Evolutionary conservation across 345 rosid species (phyloP).

Genomic region (Arabis alpina): DNA sequence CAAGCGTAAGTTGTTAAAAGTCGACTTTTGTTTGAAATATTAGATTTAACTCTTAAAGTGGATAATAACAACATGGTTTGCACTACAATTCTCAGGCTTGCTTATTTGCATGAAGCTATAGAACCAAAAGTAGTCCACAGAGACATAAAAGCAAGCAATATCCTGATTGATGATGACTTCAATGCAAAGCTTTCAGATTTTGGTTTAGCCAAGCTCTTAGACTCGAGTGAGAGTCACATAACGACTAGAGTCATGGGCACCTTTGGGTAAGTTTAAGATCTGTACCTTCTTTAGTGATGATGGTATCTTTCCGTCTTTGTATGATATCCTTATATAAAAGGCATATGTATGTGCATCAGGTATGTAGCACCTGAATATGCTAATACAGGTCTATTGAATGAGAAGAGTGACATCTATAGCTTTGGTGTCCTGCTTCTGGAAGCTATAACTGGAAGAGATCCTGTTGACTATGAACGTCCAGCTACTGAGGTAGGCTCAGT

Average conservation of each 20-base stretch:
- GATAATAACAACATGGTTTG: conserved; percentile 13
- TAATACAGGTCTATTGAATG: conserved; percentile 83
- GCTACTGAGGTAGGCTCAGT: conserved; percentile 67
- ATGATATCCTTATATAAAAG: background rate
- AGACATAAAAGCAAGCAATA: conserved; percentile 97
- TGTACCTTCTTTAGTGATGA: background rate
- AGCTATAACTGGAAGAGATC: conserved; percentile 92
- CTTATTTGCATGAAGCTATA: conserved; percentile 96
- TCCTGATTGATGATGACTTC: conserved; percentile 78
- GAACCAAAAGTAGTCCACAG: conserved; percentile 97
- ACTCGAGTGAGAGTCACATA: conserved; percentile 87
- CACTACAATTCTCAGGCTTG: conserved; percentile 62
- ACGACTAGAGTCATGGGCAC: conserved; percentile 99
- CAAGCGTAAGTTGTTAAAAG: conserved; percentile 68
- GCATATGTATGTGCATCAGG: conserved; percentile 48
- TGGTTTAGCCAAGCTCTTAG: conserved; percentile 95
- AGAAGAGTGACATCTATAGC: conserved; percentile 94
- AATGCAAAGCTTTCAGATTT: conserved; percentile 97
- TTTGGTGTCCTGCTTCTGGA: conserved; percentile 91
- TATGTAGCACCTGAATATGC: conserved; percentile 99
- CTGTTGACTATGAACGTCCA: conserved; percentile 91
- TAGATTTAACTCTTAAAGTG: background rate
- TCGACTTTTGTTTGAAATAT: background rate
- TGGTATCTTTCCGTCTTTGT: background rate
- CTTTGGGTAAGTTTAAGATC: conserved; percentile 66